Evolutionary conservation across 192 early-diverging fungal species (phyloP).

Genomic region (Funneliformis geosporum): DNA sequence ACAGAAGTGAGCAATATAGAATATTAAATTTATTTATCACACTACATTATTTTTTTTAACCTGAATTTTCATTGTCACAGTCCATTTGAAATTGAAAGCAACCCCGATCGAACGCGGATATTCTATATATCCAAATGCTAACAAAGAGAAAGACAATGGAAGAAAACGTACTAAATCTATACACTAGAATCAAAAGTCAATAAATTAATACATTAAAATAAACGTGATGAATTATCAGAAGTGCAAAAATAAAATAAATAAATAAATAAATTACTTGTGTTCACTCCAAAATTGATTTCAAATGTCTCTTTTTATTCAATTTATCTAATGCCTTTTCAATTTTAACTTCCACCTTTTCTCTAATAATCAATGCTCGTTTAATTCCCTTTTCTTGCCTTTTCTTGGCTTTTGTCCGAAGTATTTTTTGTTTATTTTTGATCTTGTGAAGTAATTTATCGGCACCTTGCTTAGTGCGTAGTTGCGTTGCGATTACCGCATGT

Average conservation of each 20-base stretch:
- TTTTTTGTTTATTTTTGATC: conserved; percentile 14
- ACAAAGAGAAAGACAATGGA: background rate
- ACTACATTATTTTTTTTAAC: background rate
- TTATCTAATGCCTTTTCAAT: background rate
- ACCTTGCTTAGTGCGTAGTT: background rate
- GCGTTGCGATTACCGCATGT: too few species aligned
- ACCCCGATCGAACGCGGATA: background rate
- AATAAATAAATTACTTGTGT: background rate
- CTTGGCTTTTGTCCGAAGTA: conserved; percentile 11
- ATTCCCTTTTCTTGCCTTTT: background rate
- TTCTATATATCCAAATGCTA: background rate
- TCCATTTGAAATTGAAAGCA: conserved; percentile 16
- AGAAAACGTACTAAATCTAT: conserved; percentile 31
- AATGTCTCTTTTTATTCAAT: background rate
- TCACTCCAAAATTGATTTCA: background rate
- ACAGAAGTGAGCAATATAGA: conserved; percentile 40
- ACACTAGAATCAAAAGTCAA: background rate
- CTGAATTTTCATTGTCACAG: background rate
- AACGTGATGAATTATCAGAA: background rate
- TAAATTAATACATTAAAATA: too few species aligned
- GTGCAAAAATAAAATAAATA: background rate
- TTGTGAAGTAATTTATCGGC: background rate
- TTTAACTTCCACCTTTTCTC: conserved; percentile 5
- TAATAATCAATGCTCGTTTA: background rate
- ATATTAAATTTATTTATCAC: background rate